These are phyloP conservation scores for Agrocybe pediades DNA, from an alignment of 768 basidiomycete species.

Conservation along the genomic window DNA sequence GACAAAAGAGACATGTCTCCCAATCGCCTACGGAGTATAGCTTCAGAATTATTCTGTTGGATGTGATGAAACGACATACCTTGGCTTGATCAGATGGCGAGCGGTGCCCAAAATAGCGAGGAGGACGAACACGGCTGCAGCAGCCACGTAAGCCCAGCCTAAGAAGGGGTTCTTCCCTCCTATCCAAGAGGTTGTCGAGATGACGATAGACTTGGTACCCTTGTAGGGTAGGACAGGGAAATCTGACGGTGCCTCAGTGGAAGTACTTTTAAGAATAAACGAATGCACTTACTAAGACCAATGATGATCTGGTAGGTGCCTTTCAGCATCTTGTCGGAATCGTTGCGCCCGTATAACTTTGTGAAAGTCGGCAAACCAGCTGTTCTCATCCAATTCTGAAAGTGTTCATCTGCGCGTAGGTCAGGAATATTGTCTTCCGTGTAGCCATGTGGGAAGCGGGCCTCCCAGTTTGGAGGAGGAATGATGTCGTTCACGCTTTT, in stretches of 20 bases:
- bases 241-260: constrained; percentile 49
- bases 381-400: constrained; percentile 99
- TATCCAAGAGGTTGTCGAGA: constrained; percentile 98
- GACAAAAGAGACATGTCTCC: constrained; percentile 88
- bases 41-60: neutral
- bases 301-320: constrained; percentile 79
- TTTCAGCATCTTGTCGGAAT: constrained; percentile 64
- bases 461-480: constrained; percentile 92
- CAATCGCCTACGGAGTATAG: constrained; percentile 54
- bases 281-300: constrained; percentile 70
- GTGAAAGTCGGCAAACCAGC: constrained; percentile 96
- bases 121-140: constrained; percentile 83
- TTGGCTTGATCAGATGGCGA: constrained; percentile 90
- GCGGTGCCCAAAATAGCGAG: constrained; percentile 89
- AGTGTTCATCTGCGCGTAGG: constrained; percentile 80
- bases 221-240: constrained; percentile 90
- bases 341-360: constrained; percentile 93
- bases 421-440: constrained; percentile 67
- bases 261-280: constrained; percentile 14
- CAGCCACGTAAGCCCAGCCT: constrained; percentile 96
- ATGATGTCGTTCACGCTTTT: constrained; percentile 62
- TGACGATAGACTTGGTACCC: constrained; percentile 95
- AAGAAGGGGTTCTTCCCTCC: constrained; percentile 98
- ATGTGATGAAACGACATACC: constrained; percentile 44
- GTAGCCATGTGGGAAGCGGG: constrained; percentile 75